Conservation (phyloP, 1,139 yeast genomes). For the Maudiozyma humilis region DNA sequence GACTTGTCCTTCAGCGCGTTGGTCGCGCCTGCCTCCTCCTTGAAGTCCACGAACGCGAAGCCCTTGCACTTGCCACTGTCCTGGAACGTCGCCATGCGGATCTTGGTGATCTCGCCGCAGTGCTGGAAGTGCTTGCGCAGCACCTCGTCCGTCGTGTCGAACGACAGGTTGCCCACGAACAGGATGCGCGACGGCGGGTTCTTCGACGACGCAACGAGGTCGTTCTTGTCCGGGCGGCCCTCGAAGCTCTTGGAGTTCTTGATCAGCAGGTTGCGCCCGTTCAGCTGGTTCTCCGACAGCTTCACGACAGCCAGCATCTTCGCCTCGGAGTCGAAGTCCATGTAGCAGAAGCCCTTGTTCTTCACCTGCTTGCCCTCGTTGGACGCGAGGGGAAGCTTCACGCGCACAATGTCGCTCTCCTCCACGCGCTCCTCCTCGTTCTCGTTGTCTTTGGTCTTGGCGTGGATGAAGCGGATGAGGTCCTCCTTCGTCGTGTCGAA, state of each 20-base stretch:
- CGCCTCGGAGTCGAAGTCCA: slow-evolving; percentile 62
- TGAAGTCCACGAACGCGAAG: slow-evolving; percentile 86
- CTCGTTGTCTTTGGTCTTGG: slow-evolving; percentile 45
- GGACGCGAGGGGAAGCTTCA: slow-evolving; percentile 59
- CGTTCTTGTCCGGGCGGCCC: slow-evolving; percentile 72
- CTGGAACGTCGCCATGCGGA: slow-evolving; percentile 95
- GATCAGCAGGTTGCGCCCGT: slow-evolving; percentile 79
- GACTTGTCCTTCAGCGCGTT: slow-evolving; percentile 68
- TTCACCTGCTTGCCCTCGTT: slow-evolving; percentile 47
- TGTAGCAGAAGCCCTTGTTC: slow-evolving; percentile 73
- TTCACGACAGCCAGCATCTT: slow-evolving; percentile 60
- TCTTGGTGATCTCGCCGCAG: slow-evolving; percentile 65
- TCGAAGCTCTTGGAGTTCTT: slow-evolving; percentile 75
- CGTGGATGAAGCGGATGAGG: slow-evolving; percentile 51
- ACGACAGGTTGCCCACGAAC: slow-evolving; percentile 88
- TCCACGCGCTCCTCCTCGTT: slow-evolving; percentile 34
- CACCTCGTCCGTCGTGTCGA: slow-evolving; percentile 80
- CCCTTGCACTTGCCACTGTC: slow-evolving; percentile 96
- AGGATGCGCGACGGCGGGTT: slow-evolving; percentile 85
- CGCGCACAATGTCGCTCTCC: slow-evolving; percentile 45
- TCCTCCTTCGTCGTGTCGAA: slow-evolving; percentile 80
- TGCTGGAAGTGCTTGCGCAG: slow-evolving; percentile 70
- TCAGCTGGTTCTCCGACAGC: slow-evolving; percentile 62
- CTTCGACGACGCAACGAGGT: slow-evolving; percentile 41
- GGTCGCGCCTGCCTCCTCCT: slow-evolving; percentile 72